Base-by-base conservation (phyloP, 371 early-diverging fungal genomes). In the Rhizopus stolonifer region DNA sequence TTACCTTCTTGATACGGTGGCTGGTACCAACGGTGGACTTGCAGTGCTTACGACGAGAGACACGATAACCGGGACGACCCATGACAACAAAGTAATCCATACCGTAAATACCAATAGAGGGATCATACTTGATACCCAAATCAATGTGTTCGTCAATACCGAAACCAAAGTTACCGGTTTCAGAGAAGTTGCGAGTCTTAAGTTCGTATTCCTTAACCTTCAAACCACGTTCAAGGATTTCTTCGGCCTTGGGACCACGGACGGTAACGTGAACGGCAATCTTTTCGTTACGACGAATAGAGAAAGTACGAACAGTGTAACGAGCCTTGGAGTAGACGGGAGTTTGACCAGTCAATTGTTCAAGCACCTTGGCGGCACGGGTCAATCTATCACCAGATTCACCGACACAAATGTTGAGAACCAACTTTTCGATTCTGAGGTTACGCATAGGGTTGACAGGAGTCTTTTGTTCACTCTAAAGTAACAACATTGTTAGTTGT, bases 71-170 rank as follows among this genome's bases (percentile, higher is more conserved):
- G n/a, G n/a, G n/a, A n/a, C n/a, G n/a, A n/a, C n/a, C n/a, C n/a
- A n/a, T n/a, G n/a, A n/a, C n/a, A n/a, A n/a, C n/a, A n/a, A n/a
- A n/a, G n/a, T n/a, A n/a, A n/a, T n/a, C n/a, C n/a, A n/a, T n/a
- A n/a, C n/a, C n/a, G n/a, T n/a, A n/a, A n/a, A n/a, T n/a, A n/a
- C n/a, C n/a, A n/a, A n/a, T 98, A 77, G 87, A 85, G 45, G 99
- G 99, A 82, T 99, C 99, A 87, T 99, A 99, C 90, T 99, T 99
- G 86, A 99, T 98, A 68, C 99, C 99, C 72, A 99, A 86, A 83
- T 99, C 99, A 64, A 99, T 99, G 87, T 99, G 99, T 86, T 99
- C 99, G 70, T 97, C 91, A 84, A 99, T 94, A 91, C 99, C 99
- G 87, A 99, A 99, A 65, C 99, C 99, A 73, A 99, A 99, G 92